Base-by-base conservation (phyloP, 1,139 yeast genomes). In the Geotrichum siamense region DNA sequence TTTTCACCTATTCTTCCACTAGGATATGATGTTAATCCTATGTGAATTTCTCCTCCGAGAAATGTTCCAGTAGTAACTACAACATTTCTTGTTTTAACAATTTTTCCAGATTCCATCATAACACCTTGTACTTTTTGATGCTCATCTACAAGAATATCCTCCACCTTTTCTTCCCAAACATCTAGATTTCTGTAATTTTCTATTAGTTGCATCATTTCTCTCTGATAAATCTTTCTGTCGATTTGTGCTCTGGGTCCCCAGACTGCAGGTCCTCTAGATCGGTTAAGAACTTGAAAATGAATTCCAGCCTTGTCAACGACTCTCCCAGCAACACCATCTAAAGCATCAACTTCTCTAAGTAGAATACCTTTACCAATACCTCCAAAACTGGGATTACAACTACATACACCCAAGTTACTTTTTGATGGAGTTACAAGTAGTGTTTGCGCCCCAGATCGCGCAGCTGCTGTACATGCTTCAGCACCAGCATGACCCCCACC, bases 401-500 rank as follows among this genome's bases (percentile, higher is more conserved):
- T 86, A 25, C 97, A 93, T 0, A 94, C 83, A 0, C 99, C 99
- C 9, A 93, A 79, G 57, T 86, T 84, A 28, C 71, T 61, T 25
- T 78, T 61, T 41, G 70, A 71, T 1, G 96, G 98, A 0, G 98
- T 91, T 2, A 93, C 71, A 25, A 93, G 69, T 1, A 82, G 67
- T 0, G 97, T 85, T 2, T 59, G 52, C 1, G 82, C 74, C 0
- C 97, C 96, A 0, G 84, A 62, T 50, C 98, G 70, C 1, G 97
- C 95, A 0, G 95, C 72, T 0, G 93, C 98, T 0, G 96, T 74
- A 2, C 96, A 93, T 0, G 99, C 98, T 63, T 93, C 99, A 55
- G 95, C 82, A 2, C 99, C 99, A 30, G 98, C 98, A 66, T 93
- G 99, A 0, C 99, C 99, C 9, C 95, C 99, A 2, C 99, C 99